Base-by-base conservation (phyloP, 2,329 filamentous ascomycete species). In the Epichloe scottii region DNA sequence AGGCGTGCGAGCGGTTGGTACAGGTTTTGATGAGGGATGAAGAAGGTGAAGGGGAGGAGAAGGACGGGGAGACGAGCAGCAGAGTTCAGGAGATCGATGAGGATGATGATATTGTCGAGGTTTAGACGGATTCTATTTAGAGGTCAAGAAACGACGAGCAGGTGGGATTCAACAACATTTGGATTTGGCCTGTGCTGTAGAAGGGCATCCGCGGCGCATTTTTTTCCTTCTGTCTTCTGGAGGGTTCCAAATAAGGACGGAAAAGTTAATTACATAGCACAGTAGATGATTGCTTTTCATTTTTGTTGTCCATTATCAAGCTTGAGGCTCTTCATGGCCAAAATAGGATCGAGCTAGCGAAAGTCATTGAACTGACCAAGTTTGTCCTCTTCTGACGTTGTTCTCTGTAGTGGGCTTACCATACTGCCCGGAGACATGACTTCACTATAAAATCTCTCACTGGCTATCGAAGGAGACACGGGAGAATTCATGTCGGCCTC, bases 21-120 rank as follows among this genome's bases (percentile, higher is more conserved):
- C 89, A 98, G 63, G 82, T 95, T 6, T 65, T 95, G 54, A 89
- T 89, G 81, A 75, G 87, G 51, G 87, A 89, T 43, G 89, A 93
- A 63, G 82, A 70, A 14, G 62, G 57, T 3, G 72, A 69, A 43
- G 61, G 58, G 41, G 62, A 71, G 40, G 58, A 62, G 51, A 72
- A 76, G 51, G 63, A 66, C 57, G 57, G 46, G 68, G 39, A 10
- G 10, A 34, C 26, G 30, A 17, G 37, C 11, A 19, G 40, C 19
- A 76, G 58, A 59, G 68, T 67, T 53, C 69, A 73, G 39, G 74
- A 76, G 55, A 52, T 71, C 10, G 71, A 75, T 42, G 75, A 79
- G 5, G 77, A 81, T 15, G 71, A 79, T 38, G 68, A 72, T 55
- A 70, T 81, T 47, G 69, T 78, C 0, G 76, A 80, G 57, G 75